Evolutionary conservation across 768 basidiomycete species (phyloP).

Genomic region (Cystobasidium onofrii): DNA sequence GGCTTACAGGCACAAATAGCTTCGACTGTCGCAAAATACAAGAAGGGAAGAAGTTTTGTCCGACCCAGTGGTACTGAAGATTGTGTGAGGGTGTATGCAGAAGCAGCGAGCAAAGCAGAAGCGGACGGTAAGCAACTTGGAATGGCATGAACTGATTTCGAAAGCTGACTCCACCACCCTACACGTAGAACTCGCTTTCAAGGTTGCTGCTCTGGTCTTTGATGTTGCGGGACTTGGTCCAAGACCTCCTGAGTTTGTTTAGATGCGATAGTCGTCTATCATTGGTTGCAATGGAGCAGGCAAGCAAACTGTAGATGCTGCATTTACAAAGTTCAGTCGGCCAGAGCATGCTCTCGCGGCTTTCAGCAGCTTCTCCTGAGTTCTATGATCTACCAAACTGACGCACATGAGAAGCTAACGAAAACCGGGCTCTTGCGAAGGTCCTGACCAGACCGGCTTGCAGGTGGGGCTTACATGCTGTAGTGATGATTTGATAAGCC

Average conservation of each 20-base stretch:
- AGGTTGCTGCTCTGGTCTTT: conserved; percentile 23
- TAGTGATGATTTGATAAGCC: too few relatives aligned
- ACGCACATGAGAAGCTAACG: too few relatives aligned
- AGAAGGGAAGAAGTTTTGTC: conserved; percentile 83
- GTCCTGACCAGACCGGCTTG: too few relatives aligned
- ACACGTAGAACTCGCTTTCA: conserved; percentile 20
- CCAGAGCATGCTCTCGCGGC: too few relatives aligned
- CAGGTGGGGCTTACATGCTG: too few relatives aligned
- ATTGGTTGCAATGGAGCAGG: not conserved
- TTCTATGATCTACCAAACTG: too few relatives aligned
- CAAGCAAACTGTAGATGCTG: not conserved
- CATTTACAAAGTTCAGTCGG: too few relatives aligned
- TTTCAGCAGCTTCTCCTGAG: too few relatives aligned
- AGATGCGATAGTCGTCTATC: not conserved
- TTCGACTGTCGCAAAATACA: conserved; percentile 65
- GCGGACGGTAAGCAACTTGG: conserved; percentile 63
- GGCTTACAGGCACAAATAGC: conserved; percentile 77
- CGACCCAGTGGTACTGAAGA: conserved; percentile 97
- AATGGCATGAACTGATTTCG: not conserved
- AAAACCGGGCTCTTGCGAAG: too few relatives aligned
- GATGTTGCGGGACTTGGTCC: conserved; percentile 20
- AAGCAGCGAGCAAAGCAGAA: conserved; percentile 63
- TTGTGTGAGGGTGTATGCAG: conserved; percentile 93
- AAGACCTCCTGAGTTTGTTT: conserved; percentile 21
- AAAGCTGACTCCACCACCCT: not conserved